Evolutionary conservation across 495 filamentous ascomycete genomes (phyloP), one percentile per base, ranked within the genome.

Genomic region (Daldinia loculata): DNA sequence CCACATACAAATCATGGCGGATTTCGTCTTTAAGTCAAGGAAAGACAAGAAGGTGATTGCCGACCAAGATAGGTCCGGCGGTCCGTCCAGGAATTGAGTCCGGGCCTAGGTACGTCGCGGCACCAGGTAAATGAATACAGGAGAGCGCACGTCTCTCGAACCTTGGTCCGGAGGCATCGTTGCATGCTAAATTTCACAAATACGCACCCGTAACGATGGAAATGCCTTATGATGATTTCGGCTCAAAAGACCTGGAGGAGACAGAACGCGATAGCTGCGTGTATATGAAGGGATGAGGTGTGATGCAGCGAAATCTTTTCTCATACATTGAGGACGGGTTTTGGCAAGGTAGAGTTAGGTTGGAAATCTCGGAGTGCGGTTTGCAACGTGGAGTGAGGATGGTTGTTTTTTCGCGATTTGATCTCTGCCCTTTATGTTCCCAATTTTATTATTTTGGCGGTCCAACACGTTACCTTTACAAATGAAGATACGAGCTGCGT

Each of bases 1-100:
- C 79, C 95, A 99, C 81, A 87, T 99, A 73, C 92, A 94, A 79
- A 88, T 99, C 72, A 88, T 93, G 82, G 91, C 92, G 62, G 93
- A 98, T 81, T 97, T 98, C 80, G 86, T 89, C 63, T 89, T 98
- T 80, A 98, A 97, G 82, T 86, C 87, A 26, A 81, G 87, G 57
- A 98, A 96, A 83, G 92, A 95, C 77, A 91, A 89, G 77, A 94
- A 94, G 82, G 82, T 84, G 74, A 69, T 58, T 14, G 70, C 91
- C 77, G 30, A 80, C 72, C 70, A 88, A 76, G 78, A 92, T 84
- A 58, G 82, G 80, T 41, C 84, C 79, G 43, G 81, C 77, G 36
- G 87, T 6, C 29, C 65, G 4, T 66, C 66, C 3, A 63, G 59
- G 26, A 63, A 29, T 17, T 66, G 26, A 65, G 32, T 30, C n/a